Evolutionary conservation across 2,329 filamentous ascomycete species (phyloP), one percentile per base, ranked within the genome.

Genomic region (Seiridium cupressi): DNA sequence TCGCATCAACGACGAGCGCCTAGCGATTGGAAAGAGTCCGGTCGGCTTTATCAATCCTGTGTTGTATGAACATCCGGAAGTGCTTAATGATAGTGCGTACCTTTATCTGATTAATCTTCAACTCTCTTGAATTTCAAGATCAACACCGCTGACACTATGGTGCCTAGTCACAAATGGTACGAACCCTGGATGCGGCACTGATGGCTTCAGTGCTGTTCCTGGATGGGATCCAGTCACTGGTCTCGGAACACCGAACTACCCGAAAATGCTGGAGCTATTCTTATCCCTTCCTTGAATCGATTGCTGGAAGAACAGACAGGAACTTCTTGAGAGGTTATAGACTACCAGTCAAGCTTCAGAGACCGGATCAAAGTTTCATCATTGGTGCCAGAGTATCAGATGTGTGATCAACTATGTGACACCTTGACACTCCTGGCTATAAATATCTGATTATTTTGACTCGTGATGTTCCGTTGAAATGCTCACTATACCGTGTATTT

Each of bases 21-120:
- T 81, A 35, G 71, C 73, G 9, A 68, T 67, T 1, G 75, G 74
- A 3, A 81, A 80, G 68, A 67, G 73, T 3, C 68, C 78, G 0
- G 72, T 83, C 13, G 81, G 80, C 0, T 83, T 83, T 63, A 67
- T 83, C 26, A 80, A 83, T 59, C 79, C 78, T 0, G 74, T 76
- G 49, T 65, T 82, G 1, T 81, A 81, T 64, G 73, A 74, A 4
- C 69, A 80, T 58, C 68, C 69, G 0, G 63, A 70, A 9, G 72
- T 69, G 4, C 65, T 70, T 46, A 73, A 66, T 0, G 72, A 76
- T 66, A 65, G 57, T 59, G 31, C 34, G 18, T 11, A 4, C 34
- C 5, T 11, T 35, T 49, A 1, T 26, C 13, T 4, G 35, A 7
- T 38, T 26, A 2, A 26, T 26, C 18, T 26, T 26, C 18, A 26